Base-by-base conservation (phyloP, 345 rosid genomes). In the Populus davidiana region DNA sequence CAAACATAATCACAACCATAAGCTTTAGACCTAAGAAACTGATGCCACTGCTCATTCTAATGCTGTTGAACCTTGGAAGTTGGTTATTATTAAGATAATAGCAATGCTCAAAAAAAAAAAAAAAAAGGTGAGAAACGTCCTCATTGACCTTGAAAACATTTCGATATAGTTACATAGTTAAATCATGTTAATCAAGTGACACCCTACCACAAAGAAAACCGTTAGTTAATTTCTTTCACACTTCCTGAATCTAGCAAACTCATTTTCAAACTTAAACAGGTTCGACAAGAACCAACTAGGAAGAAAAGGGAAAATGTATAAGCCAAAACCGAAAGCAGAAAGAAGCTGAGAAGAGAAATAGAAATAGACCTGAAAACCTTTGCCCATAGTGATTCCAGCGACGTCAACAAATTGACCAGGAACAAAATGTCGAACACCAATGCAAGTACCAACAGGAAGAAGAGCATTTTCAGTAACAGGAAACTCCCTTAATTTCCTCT, bases 381-480 rank as follows among this genome's bases (percentile, higher is more conserved):
- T 96, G 76, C 99, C 98, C 81, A 83, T 88, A 18, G 98, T 87
- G 81, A 91, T 96, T 84, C 98, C 97, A 1, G 92, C 85, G 77
- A 96, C 79, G 86, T 96, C 99, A 74, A 96, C 91, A 50, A 78
- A 88, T 62, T 96, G 97, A 65, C 98, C 97, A 0, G 97, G 97
- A 81, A 93, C 89, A 82, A 96, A 96, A 92, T 96, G 99, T 47
- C 94, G 96, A 79, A 85, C 93, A 21, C 91, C 87, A 23, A 96
- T 74, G 33, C 90, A 79, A 27, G 92, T 89, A 25, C 99, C 98
- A 65, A 91, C 85, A 17, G 95, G 97, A 64, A 93, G 89, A 82
- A 96, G 90, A 1, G 94, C 99, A 78, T 93, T 97, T 86, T 93
- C 98, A 0, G 95, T 92, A 71, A 96, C 98, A 31, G 97, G 98